phyloP scores from a whole-genome alignment of 352 stramenopile genomes.

The Phytopythium helicoides region DNA sequence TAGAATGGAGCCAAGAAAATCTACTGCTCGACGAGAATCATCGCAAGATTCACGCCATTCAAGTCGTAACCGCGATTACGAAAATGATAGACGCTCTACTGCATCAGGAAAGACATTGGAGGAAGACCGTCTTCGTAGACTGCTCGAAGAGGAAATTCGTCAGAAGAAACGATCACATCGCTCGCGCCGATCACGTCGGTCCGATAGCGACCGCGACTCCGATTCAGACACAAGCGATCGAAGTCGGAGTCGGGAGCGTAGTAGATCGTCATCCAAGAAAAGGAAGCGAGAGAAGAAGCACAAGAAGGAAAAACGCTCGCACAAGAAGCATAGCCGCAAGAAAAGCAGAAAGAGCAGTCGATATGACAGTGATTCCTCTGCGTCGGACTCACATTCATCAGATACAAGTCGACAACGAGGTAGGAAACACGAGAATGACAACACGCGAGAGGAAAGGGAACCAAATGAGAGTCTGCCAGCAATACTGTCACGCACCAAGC shows the following conservation, averaged over 20 bases:
- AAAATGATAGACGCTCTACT: not conserved
- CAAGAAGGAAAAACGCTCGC: conserved; percentile 12
- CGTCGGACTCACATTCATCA: conserved; percentile 6
- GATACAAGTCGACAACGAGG: not conserved
- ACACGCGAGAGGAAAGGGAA: not conserved
- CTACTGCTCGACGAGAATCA: not conserved
- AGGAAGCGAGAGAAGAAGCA: conserved; percentile 8
- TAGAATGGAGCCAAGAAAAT: too few relatives aligned
- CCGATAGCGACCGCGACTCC: not conserved
- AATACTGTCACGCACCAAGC: conserved; percentile 28
- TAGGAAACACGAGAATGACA: not conserved
- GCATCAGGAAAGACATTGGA: conserved; percentile 15
- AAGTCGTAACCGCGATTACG: not conserved
- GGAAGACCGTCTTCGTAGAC: conserved; percentile 24
- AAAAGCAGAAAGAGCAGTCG: conserved; percentile 19
- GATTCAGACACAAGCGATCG: conserved; percentile 9
- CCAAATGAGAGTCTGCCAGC: conserved; percentile 9
- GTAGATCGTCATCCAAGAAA: conserved; percentile 9
- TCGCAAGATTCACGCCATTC: not conserved
- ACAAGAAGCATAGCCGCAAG: conserved; percentile 19
- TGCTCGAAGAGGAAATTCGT: conserved; percentile 32
- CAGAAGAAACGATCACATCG: not conserved
- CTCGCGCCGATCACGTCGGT: not conserved
- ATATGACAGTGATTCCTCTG: not conserved
- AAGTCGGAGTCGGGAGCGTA: not conserved